Evolutionary conservation across 2,329 filamentous ascomycete genomes (phyloP), one percentile per base, ranked within the genome.

Genomic region (Penicillium sp.): DNA sequence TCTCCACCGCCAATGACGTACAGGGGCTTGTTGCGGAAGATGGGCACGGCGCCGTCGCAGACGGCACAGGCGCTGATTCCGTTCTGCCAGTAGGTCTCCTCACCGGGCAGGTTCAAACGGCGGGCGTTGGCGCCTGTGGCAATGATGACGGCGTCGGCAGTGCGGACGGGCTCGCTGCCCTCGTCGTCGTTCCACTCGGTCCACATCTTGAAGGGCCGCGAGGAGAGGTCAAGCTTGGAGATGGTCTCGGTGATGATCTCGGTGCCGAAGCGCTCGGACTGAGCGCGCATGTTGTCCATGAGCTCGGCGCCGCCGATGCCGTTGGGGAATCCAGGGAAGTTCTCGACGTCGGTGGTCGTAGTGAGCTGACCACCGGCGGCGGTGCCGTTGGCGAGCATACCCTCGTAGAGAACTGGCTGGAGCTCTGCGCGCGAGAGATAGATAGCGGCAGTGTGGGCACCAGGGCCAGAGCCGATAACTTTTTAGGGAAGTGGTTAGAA

Each of bases 311-410:
- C 94, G 77, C 91, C 89, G 73, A 99, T 91, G 61, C 88, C 89
- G 67, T 90, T 84, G 69, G 90, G 89, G 80, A 97, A 99, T 45
- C 94, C 94, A 26, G 94, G 94, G 78, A 88, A 99, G 84, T 99
- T 99, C 82, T 99, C 94, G 57, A 99, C 87, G 66, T 99, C 95
- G 69, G 96, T 97, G 53, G 94, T 99, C 26, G 95, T 99, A 53
- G 95, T 99, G 66, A 99, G 83, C 82, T 99, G 94, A 55, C 94
- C 94, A 66, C 94, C 94, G 42, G 94, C 91, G 7, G 94, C 94
- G 68, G 95, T 96, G 70, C 93, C 94, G 72, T 97, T 94, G 68
- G 94, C 94, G 75, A 99, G 87, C 84, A 99, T 96, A 67, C 94
- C 94, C 80, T 99, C 94, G 74, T 97, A 99, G 65, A 99, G 83